These are phyloP conservation scores for Epichloe bromicola DNA, from an alignment of 2,329 filamentous ascomycete species.

Conservation along the genomic window DNA sequence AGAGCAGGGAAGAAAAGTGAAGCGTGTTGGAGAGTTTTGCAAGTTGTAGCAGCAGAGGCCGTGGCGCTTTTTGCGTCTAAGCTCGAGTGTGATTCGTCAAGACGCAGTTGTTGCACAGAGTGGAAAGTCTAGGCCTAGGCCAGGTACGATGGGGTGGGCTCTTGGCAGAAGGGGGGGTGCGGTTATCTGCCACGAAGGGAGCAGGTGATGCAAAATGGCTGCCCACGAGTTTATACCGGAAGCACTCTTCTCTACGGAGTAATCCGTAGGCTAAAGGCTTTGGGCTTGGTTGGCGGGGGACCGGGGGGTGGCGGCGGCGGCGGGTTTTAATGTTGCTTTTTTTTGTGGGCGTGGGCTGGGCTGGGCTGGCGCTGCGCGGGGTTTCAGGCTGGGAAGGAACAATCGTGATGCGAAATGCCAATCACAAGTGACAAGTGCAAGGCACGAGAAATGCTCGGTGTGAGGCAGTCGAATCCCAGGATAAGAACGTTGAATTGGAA, in stretches of 20 bases:
- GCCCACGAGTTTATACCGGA: conserved; percentile 24
- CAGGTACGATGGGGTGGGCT: conserved; percentile 1
- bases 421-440: too few relatives aligned
- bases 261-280: conserved; percentile 6
- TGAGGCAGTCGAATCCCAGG: too few relatives aligned
- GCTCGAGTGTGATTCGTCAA: conserved; percentile 3
- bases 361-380: background rate
- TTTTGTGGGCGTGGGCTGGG: background rate
- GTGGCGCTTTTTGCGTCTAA: conserved; percentile 2
- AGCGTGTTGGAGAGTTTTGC: background rate
- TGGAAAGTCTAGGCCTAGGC: conserved; percentile 1
- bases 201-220: conserved; percentile 9
- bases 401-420: background rate
- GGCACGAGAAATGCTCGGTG: too few relatives aligned
- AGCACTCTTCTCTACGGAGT: conserved; percentile 14
- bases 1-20: background rate
- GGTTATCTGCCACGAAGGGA: background rate
- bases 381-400: background rate
- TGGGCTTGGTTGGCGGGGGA: conserved; percentile 9
- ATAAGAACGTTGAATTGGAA: background rate
- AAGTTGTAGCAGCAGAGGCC: background rate
- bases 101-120: conserved; percentile 2
- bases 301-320: background rate
- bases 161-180: background rate
- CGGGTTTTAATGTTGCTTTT: background rate